A percentile compares a stretch with the other conserved stretches of the same genome.
phyloP scores from a whole-genome alignment of 495 filamentous ascomycete genomes.

The Aspergillus indologenus region DNA sequence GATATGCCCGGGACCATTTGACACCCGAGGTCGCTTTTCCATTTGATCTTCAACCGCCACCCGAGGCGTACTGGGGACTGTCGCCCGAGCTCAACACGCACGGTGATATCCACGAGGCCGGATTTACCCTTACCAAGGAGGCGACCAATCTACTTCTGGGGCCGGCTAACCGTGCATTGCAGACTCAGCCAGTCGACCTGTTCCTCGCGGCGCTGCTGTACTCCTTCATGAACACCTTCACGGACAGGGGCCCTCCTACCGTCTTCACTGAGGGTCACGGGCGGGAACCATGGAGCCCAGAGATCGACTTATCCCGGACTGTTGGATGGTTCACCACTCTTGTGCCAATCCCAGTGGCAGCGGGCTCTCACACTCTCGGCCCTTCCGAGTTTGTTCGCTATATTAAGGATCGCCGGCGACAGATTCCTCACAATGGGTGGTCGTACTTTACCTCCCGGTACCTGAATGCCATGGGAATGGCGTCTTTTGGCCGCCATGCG shows the following conservation, averaged over 20 bases:
- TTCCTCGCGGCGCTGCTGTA: conserved; percentile 24
- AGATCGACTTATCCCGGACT: conserved; percentile 43
- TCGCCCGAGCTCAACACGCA: background rate
- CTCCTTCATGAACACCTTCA: conserved; percentile 35
- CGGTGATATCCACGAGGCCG: too few species aligned
- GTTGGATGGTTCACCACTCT: conserved; percentile 53
- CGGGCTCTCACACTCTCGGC: too few species aligned
- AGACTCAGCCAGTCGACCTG: background rate
- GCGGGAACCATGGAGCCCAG: conserved; percentile 35
- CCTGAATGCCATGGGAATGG: conserved; percentile 6
- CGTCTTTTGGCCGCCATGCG: conserved; percentile 32
- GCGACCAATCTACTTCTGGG: background rate
- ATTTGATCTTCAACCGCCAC: background rate
- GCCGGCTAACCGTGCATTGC: too few species aligned
- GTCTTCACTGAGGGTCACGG: conserved; percentile 49
- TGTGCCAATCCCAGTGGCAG: conserved; percentile 16
- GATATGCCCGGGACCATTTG: background rate
- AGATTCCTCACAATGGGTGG: conserved; percentile 22
- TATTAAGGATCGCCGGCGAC: too few species aligned
- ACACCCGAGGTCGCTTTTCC: background rate
- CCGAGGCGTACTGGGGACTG: background rate
- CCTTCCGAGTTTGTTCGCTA: too few species aligned
- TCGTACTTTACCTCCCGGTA: conserved; percentile 27
- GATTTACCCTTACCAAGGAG: background rate
- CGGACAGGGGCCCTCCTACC: conserved; percentile 46